These are phyloP conservation scores for Mentha longifolia DNA, from an alignment of 257 asterid genomes.

Conservation along the genomic window DNA sequence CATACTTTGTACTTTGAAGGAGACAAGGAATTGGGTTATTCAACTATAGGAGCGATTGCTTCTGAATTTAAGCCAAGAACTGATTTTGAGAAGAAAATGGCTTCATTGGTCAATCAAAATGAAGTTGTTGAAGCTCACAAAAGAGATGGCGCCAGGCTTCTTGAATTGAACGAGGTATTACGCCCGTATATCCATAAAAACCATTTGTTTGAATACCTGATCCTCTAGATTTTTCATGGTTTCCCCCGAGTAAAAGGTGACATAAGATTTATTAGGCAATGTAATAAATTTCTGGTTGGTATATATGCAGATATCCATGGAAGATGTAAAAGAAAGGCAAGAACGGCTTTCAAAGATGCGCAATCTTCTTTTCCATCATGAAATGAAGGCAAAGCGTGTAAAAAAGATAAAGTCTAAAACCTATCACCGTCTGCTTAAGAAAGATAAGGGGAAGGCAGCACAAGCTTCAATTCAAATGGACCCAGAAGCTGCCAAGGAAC, in stretches of 20 bases:
- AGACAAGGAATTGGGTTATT: constrained; percentile 63
- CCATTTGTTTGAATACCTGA: constrained; percentile 2
- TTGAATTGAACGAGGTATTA: constrained; percentile 86
- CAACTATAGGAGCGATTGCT: constrained; percentile 92
- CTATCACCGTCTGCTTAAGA: constrained; percentile 76
- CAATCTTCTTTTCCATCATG: constrained; percentile 81
- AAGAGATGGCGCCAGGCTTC: constrained; percentile 90
- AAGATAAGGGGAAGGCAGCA: constrained; percentile 63
- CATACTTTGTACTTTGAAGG: constrained; percentile 80
- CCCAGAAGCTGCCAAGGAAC: constrained; percentile 87
- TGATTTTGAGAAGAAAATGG: constrained; percentile 89
- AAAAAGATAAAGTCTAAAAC: constrained; percentile 92
- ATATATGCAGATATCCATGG: constrained; percentile 64
- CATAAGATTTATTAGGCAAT: constrained; percentile 19
- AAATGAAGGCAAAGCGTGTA: constrained; percentile 74
- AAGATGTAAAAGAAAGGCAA: constrained; percentile 71
- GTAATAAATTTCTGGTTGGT: constrained; percentile 24
- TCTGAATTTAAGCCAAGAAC: constrained; percentile 86
- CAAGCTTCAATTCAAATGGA: constrained; percentile 59
- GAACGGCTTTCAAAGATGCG: constrained; percentile 81
- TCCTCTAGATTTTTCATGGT: background rate
- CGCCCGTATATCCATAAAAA: background rate
- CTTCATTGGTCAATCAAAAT: constrained; percentile 59
- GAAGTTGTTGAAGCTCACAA: constrained; percentile 84
- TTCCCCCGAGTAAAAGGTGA: background rate